Percentiles rank a stretch among this genome's conserved stretches.
These are phyloP conservation scores for Huntiella omanensis DNA, from an alignment of 2,329 filamentous ascomycete genomes.

Conservation along the genomic window DNA sequence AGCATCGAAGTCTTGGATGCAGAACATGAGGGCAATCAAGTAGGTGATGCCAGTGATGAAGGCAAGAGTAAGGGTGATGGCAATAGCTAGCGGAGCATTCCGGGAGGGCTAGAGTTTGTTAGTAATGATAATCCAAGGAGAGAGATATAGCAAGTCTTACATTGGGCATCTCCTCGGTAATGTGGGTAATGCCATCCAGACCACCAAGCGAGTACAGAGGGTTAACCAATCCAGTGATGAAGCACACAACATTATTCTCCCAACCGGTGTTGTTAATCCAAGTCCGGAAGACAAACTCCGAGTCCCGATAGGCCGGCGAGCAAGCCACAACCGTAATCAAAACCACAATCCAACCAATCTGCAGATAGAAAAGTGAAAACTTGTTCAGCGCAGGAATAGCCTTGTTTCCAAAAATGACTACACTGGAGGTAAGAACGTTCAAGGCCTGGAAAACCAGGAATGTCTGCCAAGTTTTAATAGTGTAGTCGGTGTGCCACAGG, in stretches of 20 bases:
- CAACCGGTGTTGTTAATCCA: conserved; percentile 35
- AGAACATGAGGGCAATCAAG: conserved; percentile 32
- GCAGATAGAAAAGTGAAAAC: conserved; percentile 27
- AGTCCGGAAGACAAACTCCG: conserved; percentile 31
- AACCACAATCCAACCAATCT: conserved; percentile 27
- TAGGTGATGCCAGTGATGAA: conserved; percentile 31
- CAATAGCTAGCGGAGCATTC: conserved; percentile 21
- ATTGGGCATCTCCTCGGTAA: conserved; percentile 31
- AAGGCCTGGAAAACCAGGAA: conserved; percentile 26
- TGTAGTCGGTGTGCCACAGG: conserved; percentile 19
- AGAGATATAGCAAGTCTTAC: conserved; percentile 17
- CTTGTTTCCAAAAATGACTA: conserved; percentile 29
- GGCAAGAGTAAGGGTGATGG: conserved; percentile 28
- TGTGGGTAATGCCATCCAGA: conserved; percentile 28
- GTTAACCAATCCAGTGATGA: conserved; percentile 31
- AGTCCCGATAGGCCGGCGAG: conserved; percentile 24
- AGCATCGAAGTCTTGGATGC: conserved; percentile 26
- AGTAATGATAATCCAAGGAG: not conserved
- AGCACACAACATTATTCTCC: conserved; percentile 28
- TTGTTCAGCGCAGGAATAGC: conserved; percentile 25
- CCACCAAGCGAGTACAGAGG: conserved; percentile 27
- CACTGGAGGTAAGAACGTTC: conserved; percentile 24
- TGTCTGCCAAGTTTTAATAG: conserved; percentile 27
- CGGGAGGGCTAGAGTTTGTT: conserved; percentile 16
- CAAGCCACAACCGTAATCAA: conserved; percentile 28